Evolutionary conservation across 352 stramenopile genomes (phyloP), one percentile per base, ranked within the genome.

Genomic region (Thalassiosira oceanica): DNA sequence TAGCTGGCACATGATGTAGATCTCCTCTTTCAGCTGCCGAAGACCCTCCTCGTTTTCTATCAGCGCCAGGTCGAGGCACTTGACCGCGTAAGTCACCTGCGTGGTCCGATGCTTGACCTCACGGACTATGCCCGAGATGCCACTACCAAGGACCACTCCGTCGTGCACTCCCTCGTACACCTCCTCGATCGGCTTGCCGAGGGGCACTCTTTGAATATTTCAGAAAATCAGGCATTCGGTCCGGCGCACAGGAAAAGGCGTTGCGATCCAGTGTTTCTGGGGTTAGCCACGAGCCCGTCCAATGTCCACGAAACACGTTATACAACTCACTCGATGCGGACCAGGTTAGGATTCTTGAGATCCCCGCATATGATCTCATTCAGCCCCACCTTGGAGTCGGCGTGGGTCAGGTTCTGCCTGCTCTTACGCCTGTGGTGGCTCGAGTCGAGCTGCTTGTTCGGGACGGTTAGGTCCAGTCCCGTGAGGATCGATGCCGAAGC

Each of bases 81-180:
- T 99, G 39, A 98, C 94, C 15, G 96, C 96, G 72, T 97, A 94
- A 43, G 95, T 88, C 53, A 97, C 81, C 13, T 93, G 93, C 27
- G 92, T 98, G 28, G 79, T 70, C 62, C 94, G 95, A 86, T 97
- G 92, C 35, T 88, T 93, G 18, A 92, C 95, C 42, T 93, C 85
- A 26, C 96, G 91, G 16, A 99, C 96, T 1, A 96, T 92, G 15
- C 96, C 96, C 58, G 97, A 98, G 74, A 98, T 93, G 8, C 96
- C 93, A 18, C 61, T 75, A 3, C 90, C 90, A 29, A 95, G 74
- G 15, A 91, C 67, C 3, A 72, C 31, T 39, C 86, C 81, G 73
- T 92, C 74, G 43, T 93, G 80, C 6, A 91, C 77, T 2, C 81
- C 81, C 28, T 82, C 53, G 56, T 94, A 94, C 13, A 91, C 61